Evolutionary conservation across 2,329 filamentous ascomycete genomes (phyloP), one percentile per base, ranked within the genome.

Genomic region (Pyrenochaeta sp.): DNA sequence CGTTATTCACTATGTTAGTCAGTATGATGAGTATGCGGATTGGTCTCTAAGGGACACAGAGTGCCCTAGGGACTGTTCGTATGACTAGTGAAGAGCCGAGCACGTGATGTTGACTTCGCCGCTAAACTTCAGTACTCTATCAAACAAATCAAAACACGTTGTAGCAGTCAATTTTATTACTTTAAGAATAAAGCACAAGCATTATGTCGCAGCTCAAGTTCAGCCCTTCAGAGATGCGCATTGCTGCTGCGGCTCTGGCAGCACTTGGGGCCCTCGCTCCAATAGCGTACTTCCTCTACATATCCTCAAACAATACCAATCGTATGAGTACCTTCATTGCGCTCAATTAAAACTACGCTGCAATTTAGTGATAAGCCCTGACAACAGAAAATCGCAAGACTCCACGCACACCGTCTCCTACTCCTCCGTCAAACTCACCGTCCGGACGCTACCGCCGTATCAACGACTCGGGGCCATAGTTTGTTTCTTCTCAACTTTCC

Each of bases 241-340:
- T 72, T 42, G 64, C 64, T 39, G 70, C 64, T 15, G 61, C 54
- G 22, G 40, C 61, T 3, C 60, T 72, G n/a, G 62, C 67, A 25
- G 53, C 61, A 8, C 24, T 71, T 30, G 54, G 63, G 5, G 54
- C 62, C 12, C 28, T 65, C 10, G 44, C 4, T 27, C 40, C 19
- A 9, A 25, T 27, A 25, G 22, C 22, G 5, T 43, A 43, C 24
- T 43, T 43, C 9, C 10, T 43, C 19, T 43, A 43, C 12, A 3
- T 2, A 3, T 8, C 13, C 4, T 43, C 19, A 43, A n/a, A 25
- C 4, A 39, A 25, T 3, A 39, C 40, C 3, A n/a, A 25, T 2
- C 2, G 25, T 25, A 15, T 43, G 22, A 25, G 24, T 25, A 43
- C 22, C 3, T 25, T n/a, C 39, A 22, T 5, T 6, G 10, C 4